phyloP scores from a whole-genome alignment of 176 grass and related monocot genomes.

The Ensete glaucum region DNA sequence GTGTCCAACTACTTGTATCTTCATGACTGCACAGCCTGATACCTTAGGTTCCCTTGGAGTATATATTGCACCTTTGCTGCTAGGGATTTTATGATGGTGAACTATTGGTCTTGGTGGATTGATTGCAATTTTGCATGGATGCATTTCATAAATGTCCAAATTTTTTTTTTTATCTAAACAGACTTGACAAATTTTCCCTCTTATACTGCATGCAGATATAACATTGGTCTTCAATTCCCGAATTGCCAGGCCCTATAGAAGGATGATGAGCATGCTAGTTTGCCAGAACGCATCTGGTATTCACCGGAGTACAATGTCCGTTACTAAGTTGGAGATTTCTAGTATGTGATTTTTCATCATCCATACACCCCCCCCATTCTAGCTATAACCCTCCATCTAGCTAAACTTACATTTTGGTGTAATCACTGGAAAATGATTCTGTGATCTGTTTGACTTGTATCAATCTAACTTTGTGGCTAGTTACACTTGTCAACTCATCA shows the following conservation, averaged over 20 bases:
- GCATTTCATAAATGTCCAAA: constrained; percentile 69
- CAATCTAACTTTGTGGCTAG: no score
- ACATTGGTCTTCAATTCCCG: not conserved
- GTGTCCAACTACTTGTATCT: constrained; percentile 2
- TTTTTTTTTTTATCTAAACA: constrained; percentile 31
- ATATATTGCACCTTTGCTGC: constrained; percentile 31
- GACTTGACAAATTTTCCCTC: not conserved
- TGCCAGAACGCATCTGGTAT: not conserved
- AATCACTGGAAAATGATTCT: constrained; percentile 1
- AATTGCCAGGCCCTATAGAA: not conserved
- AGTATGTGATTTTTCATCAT: not conserved
- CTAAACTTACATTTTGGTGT: not conserved
- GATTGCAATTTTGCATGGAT: constrained; percentile 56
- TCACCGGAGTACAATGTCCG: not conserved
- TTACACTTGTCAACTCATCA: no score
- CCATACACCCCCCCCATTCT: no score
- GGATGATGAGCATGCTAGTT: not conserved
- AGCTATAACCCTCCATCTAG: constrained; percentile 6
- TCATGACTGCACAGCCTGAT: constrained; percentile 20
- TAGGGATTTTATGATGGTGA: constrained; percentile 39
- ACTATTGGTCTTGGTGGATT: constrained; percentile 44
- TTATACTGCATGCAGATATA: not conserved
- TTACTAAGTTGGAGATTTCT: not conserved
- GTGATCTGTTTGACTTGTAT: constrained; percentile 28
- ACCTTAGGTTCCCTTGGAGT: constrained; percentile 23